A percentile compares a stretch with the other conserved stretches of the same genome.
Conservation (phyloP, 805 yeast genomes). For the Kluyveromyces dobzhanskii region DNA sequence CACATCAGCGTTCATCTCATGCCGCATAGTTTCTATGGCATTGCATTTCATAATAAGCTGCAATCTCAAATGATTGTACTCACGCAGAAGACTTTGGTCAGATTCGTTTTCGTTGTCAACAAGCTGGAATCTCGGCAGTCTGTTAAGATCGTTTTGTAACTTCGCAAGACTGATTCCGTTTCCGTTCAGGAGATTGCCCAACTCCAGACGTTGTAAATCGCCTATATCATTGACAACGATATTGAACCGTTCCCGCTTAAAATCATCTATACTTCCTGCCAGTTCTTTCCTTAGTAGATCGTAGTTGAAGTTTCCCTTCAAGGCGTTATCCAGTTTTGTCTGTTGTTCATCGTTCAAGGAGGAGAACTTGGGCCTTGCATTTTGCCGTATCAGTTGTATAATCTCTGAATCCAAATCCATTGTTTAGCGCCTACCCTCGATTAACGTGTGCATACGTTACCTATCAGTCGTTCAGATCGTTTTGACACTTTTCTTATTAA, state of each 20-base stretch:
- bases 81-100: slow-evolving; percentile 13
- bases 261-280: background rate
- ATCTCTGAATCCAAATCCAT: slow-evolving; percentile 2
- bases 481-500: too few species aligned
- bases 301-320: background rate
- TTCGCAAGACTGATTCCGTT: slow-evolving; percentile 9
- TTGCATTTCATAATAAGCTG: slow-evolving; percentile 14
- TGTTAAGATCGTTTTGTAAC: slow-evolving; percentile 15
- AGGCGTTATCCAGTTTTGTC: background rate
- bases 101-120: slow-evolving; percentile 8
- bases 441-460: too few species aligned
- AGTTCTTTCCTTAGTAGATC: background rate
- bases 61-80: slow-evolving; percentile 19
- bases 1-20: background rate
- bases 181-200: background rate
- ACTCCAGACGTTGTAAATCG: background rate
- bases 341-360: slow-evolving; percentile 1
- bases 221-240: background rate
- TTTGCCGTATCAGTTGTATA: slow-evolving; percentile 1
- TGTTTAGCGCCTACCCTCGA: background rate
- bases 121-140: slow-evolving; percentile 19
- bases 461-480: too few species aligned
- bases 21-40: slow-evolving; percentile 9
- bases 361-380: background rate
- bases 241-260: background rate